Evolutionary conservation across 768 basidiomycete species (phyloP), one percentile per base, ranked within the genome.

Genomic region (Cyathus striatus): DNA sequence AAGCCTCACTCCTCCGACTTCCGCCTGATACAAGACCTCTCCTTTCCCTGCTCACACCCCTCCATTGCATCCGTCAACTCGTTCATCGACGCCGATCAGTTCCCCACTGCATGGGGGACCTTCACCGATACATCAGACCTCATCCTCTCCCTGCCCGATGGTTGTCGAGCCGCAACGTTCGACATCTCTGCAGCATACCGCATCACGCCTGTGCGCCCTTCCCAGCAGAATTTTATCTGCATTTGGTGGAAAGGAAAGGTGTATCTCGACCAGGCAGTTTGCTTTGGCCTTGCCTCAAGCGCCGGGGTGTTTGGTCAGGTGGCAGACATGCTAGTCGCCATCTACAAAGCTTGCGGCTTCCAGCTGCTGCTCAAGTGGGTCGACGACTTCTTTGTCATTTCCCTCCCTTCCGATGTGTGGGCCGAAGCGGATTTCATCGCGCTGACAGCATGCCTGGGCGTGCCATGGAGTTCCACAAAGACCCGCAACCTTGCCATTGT

Each of bases 131-230:
- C 56, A 3, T 17, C 49, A 0, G 36, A 37, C 0, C 46, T 70
- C 0, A 55, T 72, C 1, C 50, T 64, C 0, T 46, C 46, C 1
- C 49, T 64, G 0, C 69, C 68, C 0, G 47, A 48, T 0, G 66
- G 68, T 6, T 57, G 53, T 22, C 23, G 41, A 10, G 69, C 64
- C 2, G 65, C 71, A 0, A 61, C 63, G 0, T 65, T 70, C 50
- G 63, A 75, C 44, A 61, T 75, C 14, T 53, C 53, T 0, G 50
- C 68, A 2, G 70, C 69, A 0, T 71, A 68, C 46, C 50, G 65
- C 2, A 46, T 60, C 3, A 66, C 57, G 0, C 71, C 69, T 0
- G 51, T 68, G 1, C 17, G 41, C 1, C 68, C 68, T 2, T 37
- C 41, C 6, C 65, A 72, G 41, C 64, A 70, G 46, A 55, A 55